Conservation (phyloP, 768 basidiomycete genomes). For the Boletus subparvulus region DNA sequence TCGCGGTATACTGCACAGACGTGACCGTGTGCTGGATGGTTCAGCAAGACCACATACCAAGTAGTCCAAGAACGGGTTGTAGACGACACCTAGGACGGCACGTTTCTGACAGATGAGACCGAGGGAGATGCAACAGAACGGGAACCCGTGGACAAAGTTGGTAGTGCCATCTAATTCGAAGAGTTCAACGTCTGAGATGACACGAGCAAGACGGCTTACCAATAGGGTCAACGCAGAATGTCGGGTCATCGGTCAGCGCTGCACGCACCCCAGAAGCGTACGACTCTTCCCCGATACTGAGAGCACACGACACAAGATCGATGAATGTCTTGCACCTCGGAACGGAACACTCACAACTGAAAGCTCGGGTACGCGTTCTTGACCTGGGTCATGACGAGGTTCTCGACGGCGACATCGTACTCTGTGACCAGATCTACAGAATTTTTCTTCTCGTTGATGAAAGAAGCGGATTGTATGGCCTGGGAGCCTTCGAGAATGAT, state of each 20-base stretch:
- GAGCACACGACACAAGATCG: background rate
- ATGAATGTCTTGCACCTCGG: background rate
- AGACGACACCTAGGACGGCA: slow-evolving; percentile 86
- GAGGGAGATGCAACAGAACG: slow-evolving; percentile 86
- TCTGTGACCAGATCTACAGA: slow-evolving; percentile 93
- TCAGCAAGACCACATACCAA: slow-evolving; percentile 43
- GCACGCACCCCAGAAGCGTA: slow-evolving; percentile 70
- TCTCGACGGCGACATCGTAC: slow-evolving; percentile 88
- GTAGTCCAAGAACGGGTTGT: slow-evolving; percentile 85
- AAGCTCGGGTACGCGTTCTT: slow-evolving; percentile 66
- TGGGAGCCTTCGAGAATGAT: slow-evolving; percentile 75
- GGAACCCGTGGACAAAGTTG: slow-evolving; percentile 84
- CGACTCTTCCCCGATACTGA: slow-evolving; percentile 91
- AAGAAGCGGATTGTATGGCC: slow-evolving; percentile 59
- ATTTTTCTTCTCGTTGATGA: slow-evolving; percentile 83
- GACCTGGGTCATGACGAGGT: slow-evolving; percentile 72
- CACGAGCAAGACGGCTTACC: too few species aligned
- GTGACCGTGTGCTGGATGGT: background rate
- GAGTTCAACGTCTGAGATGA: background rate
- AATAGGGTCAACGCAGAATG: slow-evolving; percentile 95
- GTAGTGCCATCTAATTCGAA: slow-evolving; percentile 82
- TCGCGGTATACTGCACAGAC: slow-evolving; percentile 62
- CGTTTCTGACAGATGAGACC: slow-evolving; percentile 79
- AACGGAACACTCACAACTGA: slow-evolving; percentile 62
- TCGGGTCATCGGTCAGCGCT: slow-evolving; percentile 81